Conservation (phyloP, 2,329 filamentous ascomycete genomes). For the Mycosphaerelloides madeirae region DNA sequence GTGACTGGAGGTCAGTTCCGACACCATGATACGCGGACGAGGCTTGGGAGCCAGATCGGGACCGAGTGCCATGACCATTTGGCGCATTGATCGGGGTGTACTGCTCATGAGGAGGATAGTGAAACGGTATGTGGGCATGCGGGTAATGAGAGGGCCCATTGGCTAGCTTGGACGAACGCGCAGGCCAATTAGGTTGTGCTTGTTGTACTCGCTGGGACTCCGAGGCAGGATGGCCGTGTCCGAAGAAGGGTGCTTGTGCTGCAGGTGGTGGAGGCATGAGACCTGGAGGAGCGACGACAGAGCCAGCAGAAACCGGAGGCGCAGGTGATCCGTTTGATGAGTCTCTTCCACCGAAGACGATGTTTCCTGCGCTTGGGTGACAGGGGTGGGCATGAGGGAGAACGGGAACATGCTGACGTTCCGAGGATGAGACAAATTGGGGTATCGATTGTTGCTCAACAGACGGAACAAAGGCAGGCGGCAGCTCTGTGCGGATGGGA, state of each 20-base stretch:
- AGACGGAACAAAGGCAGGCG: conserved; percentile 30
- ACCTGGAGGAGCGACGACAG: conserved; percentile 15
- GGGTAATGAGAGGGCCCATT: conserved; percentile 10
- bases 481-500: conserved; percentile 27
- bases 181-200: conserved; percentile 5
- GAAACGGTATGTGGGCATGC: conserved; percentile 20
- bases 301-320: conserved; percentile 23
- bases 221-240: conserved; percentile 26
- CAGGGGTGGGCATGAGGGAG: conserved; percentile 16
- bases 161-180: no score
- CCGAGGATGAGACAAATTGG: conserved; percentile 22
- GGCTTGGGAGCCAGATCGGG: conserved; percentile 24
- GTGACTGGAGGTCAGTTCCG: conserved; percentile 21
- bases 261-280: no score
- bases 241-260: conserved; percentile 12
- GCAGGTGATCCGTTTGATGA: conserved; percentile 37
- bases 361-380: conserved; percentile 26
- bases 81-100: conserved; percentile 18
- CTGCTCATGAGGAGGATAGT: conserved; percentile 23
- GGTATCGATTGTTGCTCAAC: conserved; percentile 18
- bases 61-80: conserved; percentile 18
- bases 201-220: conserved; percentile 16
- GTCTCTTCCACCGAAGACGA: conserved; percentile 38
- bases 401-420: conserved; percentile 8
- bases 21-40: conserved; percentile 15